Evolutionary conservation across 2,329 filamentous ascomycete genomes (phyloP), one percentile per base, ranked within the genome.

Genomic region (Colletotrichum karsti): DNA sequence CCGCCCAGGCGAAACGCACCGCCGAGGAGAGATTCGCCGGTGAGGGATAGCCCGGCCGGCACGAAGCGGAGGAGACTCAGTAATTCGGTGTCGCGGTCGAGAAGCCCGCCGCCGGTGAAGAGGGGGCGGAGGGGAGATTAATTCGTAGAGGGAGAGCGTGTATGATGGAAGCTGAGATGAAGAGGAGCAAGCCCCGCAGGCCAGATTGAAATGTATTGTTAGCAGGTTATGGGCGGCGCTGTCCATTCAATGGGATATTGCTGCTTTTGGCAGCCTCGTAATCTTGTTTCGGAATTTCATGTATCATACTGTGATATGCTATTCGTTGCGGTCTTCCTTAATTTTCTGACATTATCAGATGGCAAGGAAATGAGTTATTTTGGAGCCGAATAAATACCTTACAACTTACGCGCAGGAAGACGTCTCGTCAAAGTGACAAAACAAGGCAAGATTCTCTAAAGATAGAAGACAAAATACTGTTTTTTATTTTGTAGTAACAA

Each of bases 61-160:
- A 60, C 58, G 12, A 74, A 74, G 69, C 61, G 73, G 53, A 72
- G 73, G 58, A 66, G 72, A 18, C 59, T 65, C 39, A 71, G 65
- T 37, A 69, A 70, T 20, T 73, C 71, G 33, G 33, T 64, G n/a
- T 74, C 72, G 12, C 56, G 73, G 46, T 74, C 73, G 22, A 59
- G 61, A 15, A 70, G 69, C 46, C 72, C 73, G 24, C 73, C 73
- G 37, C 73, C 73, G 20, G 28, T 62, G 37, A 74, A 74, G 69
- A 69, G 67, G 44, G 73, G 73, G 12, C 70, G 73, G 54, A 76
- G 76, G 69, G 69, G 69, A 69, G 44, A 60, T 28, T 33, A n/a
- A n/a, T n/a, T n/a, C n/a, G n/a, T n/a, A 44, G 50, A 37, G 20
- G 28, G 18, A 64, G 64, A 44, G 4, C 9, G 22, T 26, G 15